phyloP scores from a whole-genome alignment of 306 rosid genomes.

The Trifolium repens region DNA sequence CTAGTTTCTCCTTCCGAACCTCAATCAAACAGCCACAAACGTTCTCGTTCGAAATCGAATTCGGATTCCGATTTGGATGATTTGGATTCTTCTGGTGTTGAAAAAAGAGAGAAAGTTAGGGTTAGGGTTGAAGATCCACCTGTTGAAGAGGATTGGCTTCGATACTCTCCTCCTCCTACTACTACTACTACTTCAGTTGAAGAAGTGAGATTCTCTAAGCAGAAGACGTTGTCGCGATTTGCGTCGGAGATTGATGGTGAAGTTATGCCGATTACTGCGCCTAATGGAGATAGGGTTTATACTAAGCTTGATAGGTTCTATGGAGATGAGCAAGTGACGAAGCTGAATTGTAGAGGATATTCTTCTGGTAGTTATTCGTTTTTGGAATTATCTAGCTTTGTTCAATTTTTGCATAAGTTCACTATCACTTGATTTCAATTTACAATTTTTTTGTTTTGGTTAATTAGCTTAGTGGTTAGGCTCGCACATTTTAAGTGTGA shows the following conservation, averaged over 20 bases:
- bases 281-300: slow-evolving; percentile 83
- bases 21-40: slow-evolving; percentile 58
- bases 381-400: not conserved
- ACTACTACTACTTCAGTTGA: slow-evolving; percentile 17
- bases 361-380: slow-evolving; percentile 56
- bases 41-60: slow-evolving; percentile 39
- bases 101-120: slow-evolving; percentile 44
- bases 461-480: too few relatives aligned
- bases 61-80: slow-evolving; percentile 1
- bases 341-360: slow-evolving; percentile 44
- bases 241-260: slow-evolving; percentile 88
- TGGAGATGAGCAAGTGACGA: slow-evolving; percentile 53
- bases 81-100: slow-evolving; percentile 33
- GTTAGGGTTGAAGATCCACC: slow-evolving; percentile 45
- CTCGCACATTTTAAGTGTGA: too few relatives aligned
- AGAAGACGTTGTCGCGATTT: slow-evolving; percentile 65
- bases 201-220: slow-evolving; percentile 44
- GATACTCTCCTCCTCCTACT: slow-evolving; percentile 54
- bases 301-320: slow-evolving; percentile 60
- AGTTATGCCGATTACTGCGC: slow-evolving; percentile 83
- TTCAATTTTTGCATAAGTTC: not conserved
- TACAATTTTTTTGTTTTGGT: not conserved
- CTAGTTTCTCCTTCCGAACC: slow-evolving; percentile 35
- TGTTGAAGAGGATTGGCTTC: slow-evolving; percentile 63
- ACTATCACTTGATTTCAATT: not conserved